Conservation (phyloP, 2,329 filamentous ascomycete genomes). For the Xylaria arbuscula region DNA sequence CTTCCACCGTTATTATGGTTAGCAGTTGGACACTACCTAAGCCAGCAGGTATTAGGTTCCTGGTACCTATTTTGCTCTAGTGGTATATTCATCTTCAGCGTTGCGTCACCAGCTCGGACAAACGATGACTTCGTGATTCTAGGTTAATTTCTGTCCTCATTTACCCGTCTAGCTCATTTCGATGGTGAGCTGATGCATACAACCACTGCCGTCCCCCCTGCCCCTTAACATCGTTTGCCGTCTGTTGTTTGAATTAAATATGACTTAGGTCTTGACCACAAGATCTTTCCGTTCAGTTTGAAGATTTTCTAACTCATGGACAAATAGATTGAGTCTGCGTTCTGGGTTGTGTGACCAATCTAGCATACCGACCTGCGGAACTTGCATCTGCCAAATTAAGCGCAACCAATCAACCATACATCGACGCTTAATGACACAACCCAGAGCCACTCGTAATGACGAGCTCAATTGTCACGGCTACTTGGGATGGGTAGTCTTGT, state of each 20-base stretch:
- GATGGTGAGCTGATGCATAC: not conserved
- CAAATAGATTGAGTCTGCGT: not conserved
- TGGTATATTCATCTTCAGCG: not conserved
- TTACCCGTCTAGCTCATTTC: not conserved
- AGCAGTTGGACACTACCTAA: no score
- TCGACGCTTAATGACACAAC: slow-evolving; percentile 1
- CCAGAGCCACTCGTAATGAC: not conserved
- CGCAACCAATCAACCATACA: slow-evolving; percentile 3
- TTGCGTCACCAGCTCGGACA: not conserved
- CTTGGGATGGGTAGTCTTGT: not conserved
- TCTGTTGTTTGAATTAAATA: not conserved
- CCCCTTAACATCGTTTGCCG: not conserved
- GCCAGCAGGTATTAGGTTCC: no score
- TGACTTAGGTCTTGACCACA: not conserved
- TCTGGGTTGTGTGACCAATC: not conserved
- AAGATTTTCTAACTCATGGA: not conserved
- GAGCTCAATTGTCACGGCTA: not conserved
- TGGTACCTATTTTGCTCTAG: no score
- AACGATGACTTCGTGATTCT: not conserved
- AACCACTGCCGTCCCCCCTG: not conserved
- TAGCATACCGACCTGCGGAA: not conserved
- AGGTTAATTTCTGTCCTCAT: not conserved
- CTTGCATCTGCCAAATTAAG: slow-evolving; percentile 7
- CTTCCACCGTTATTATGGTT: not conserved
- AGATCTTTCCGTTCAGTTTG: not conserved